Evolutionary conservation across 371 early-diverging fungal species (phyloP), one percentile per base, ranked within the genome.

Genomic region (Rozella allomycis): DNA sequence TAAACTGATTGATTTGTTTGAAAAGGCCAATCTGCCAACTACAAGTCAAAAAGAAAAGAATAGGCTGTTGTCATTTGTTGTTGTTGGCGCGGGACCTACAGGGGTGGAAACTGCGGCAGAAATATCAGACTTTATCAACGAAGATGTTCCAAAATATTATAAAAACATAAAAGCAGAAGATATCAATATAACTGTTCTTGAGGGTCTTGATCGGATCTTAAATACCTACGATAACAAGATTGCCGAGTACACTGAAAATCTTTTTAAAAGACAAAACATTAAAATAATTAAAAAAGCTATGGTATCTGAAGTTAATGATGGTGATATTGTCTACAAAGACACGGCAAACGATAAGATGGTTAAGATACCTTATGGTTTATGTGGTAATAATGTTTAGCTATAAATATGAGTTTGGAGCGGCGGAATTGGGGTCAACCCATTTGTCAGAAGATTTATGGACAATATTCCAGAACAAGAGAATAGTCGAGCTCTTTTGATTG

Each of bases 11-110:
- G 78, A 81, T 46, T 74, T 74, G 45, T 58, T 87, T 38, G 91
- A 90, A 50, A 72, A 77, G 6, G 87, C 87, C 6, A 67, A 76
- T 6, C 78, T 81, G 45, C 74, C 71, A 21, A 67, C 67, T n/a
- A 74, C 80, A 46, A 43, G 70, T 14, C 72, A 76, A 21, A 67
- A 67, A 20, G 80, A 86, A 47, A 58, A 74, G 33, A 62, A 78
- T 12, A 69, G 85, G n/a, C 45, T 86, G 33, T 53, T 90, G 45
- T 76, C 79, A 47, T 77, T 88, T 75, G 84, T 83, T 1, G 84
- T 90, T n/a, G 85, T 85, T 3, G 91, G 91, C 23, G 91, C 87
- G 26, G 91, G 91, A 5, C 87, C 91, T 5, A 85, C 91, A 0
- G 91, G 91, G 33, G 74, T 85, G 20, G 91, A 90, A 46, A 85